Base-by-base conservation (phyloP, 164 flowering plant species). In the Piper betle region DNA sequence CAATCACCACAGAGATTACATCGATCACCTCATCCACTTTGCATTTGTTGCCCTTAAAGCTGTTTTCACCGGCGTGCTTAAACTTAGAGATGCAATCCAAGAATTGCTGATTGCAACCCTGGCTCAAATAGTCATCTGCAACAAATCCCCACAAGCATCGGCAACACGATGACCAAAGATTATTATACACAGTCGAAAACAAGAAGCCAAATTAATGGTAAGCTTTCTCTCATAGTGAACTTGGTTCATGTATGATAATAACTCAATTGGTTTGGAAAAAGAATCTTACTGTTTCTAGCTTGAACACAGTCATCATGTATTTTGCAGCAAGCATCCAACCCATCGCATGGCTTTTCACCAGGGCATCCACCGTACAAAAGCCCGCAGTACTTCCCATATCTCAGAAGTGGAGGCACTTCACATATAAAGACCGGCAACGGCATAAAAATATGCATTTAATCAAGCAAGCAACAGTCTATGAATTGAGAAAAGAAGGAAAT, bases 311-410 rank as follows among this genome's bases (percentile, higher is more conserved):
- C 80, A 61, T 93, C 98, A 60, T 93, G 98, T 59, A 68, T 78
- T 87, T 81, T 78, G 67, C 98, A 93, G 62, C 98, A 93, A 52
- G 92, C 79, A 55, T 93, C 98, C 0, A 93, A 82, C 7, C 84
- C 90, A 66, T 93, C 98, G 52, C 98, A 93, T 0, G 98, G 98
- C 54, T 66, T 72, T 80, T 93, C 98, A 20, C 98, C 97, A 0
- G 90, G 94, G 62, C 98, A 93, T 15, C 98, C 98, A 64, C 88
- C 84, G 58, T 93, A 87, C 37, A 86, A 67, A 0, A 93, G 80
- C 20, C 98, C 98, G 68, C 98, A 93, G 55, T 93, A 93, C 78
- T 93, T 93, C n/a, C 98, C 98, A 72, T 93, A 93, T 73, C 94
- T 84, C 70, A 93, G 69, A 59, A 91, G 72, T 75, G 97, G 97